Evolutionary conservation across 306 rosid species (phyloP).

Genomic region (Herpetospermum pedunculosum): DNA sequence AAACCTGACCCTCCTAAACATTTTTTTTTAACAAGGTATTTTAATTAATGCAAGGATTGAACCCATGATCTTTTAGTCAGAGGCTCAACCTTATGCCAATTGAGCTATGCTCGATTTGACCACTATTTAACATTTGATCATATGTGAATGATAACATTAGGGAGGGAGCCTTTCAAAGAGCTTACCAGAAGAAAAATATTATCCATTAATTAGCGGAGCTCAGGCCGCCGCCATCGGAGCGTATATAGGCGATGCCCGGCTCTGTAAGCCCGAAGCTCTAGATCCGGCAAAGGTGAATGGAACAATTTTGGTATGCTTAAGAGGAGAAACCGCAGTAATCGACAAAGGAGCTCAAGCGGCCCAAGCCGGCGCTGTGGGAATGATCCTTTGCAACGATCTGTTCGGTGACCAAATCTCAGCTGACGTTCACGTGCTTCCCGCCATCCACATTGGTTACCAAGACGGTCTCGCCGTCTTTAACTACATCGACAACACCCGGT

Average conservation of each 20-base stretch:
- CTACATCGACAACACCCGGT: slow-evolving; percentile 49
- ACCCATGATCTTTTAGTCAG: too few species aligned
- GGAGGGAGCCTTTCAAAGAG: slow-evolving; percentile 38
- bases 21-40: too few species aligned
- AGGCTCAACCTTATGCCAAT: too few species aligned
- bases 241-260: slow-evolving; percentile 17
- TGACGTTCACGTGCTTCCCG: slow-evolving; percentile 46
- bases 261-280: slow-evolving; percentile 29
- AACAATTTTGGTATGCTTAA: slow-evolving; percentile 41
- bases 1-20: too few species aligned
- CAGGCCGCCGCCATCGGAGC: slow-evolving; percentile 21
- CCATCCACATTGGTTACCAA: slow-evolving; percentile 32
- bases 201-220: slow-evolving; percentile 41
- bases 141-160: slow-evolving; percentile 5
- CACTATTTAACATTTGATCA: too few species aligned
- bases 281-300: slow-evolving; percentile 46
- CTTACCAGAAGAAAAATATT: slow-evolving; percentile 28
- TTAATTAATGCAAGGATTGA: too few species aligned
- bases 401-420: too few species aligned
- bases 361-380: slow-evolving; percentile 55
- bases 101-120: too few species aligned
- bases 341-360: slow-evolving; percentile 37
- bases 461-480: slow-evolving; percentile 29
- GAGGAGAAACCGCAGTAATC: slow-evolving; percentile 25
- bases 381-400: slow-evolving; percentile 71